phyloP scores from a whole-genome alignment of 768 basidiomycete genomes.

The button mushroom (Agaricus bisporus) region DNA sequence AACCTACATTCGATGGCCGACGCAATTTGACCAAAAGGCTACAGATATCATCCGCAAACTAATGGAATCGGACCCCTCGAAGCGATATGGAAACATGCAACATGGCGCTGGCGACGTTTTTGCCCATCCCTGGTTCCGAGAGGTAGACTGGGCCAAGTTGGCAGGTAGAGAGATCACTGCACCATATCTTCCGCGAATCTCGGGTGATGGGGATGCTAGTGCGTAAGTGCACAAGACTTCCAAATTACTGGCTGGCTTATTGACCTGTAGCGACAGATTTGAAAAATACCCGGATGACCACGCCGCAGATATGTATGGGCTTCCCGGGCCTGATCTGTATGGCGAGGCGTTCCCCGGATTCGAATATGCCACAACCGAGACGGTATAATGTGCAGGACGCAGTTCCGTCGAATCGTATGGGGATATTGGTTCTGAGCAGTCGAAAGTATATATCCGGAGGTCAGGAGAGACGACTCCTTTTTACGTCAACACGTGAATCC shows the following conservation, averaged over 20 bases:
- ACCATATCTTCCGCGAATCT: constrained; percentile 90
- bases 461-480: neutral
- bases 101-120: constrained; percentile 91
- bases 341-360: constrained; percentile 75
- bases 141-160: constrained; percentile 87
- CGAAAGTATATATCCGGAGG: neutral
- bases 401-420: neutral
- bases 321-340: constrained; percentile 48
- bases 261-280: constrained; percentile 40
- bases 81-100: constrained; percentile 84
- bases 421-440: neutral
- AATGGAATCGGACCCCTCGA: constrained; percentile 83
- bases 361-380: constrained; percentile 47
- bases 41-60: constrained; percentile 87
- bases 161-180: constrained; percentile 84
- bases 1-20: constrained; percentile 71
- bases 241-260: constrained; percentile 5
- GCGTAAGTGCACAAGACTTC: constrained; percentile 49
- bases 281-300: constrained; percentile 77
- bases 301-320: constrained; percentile 53
- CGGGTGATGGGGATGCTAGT: constrained; percentile 92
- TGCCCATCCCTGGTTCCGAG: constrained; percentile 88
- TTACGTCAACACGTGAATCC: constrained; percentile 2
- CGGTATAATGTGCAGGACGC: constrained; percentile 11
- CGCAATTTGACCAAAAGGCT: constrained; percentile 64